Conservation (phyloP, 2,329 filamentous ascomycete genomes). For the Aspergillus ochraceus region DNA sequence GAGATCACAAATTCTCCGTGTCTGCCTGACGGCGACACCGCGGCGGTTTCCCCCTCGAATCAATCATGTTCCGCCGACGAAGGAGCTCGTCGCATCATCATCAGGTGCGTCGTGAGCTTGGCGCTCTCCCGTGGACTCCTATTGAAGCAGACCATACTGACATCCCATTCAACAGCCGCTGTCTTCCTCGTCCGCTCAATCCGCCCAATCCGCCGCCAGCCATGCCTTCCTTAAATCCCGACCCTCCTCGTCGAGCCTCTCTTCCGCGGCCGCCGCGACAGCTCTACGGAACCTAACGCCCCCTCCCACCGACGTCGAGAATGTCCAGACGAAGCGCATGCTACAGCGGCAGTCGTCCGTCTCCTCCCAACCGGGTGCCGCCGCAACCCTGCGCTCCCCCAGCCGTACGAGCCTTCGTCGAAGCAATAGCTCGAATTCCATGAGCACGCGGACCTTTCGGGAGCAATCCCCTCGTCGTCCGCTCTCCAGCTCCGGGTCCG, state of each 20-base stretch:
- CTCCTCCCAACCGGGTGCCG: slow-evolving; percentile 62
- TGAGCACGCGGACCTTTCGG: slow-evolving; percentile 86
- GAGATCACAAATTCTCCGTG: slow-evolving; percentile 1
- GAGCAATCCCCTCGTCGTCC: slow-evolving; percentile 63
- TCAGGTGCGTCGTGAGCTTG: slow-evolving; percentile 25
- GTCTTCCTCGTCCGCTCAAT: slow-evolving; percentile 65
- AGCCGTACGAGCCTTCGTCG: slow-evolving; percentile 57
- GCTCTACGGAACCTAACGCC: slow-evolving; percentile 77
- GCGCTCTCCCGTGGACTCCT: not conserved
- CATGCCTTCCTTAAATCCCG: slow-evolving; percentile 75
- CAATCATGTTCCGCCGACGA: slow-evolving; percentile 42
- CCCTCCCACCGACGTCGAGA: slow-evolving; percentile 75
- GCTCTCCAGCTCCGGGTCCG: slow-evolving; percentile 44
- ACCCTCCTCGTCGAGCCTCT: slow-evolving; percentile 66
- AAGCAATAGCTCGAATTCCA: slow-evolving; percentile 71
- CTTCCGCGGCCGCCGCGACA: slow-evolving; percentile 81
- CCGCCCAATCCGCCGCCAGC: slow-evolving; percentile 75
- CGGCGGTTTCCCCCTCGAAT: not conserved
- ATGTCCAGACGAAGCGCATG: slow-evolving; percentile 86
- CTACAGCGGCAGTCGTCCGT: slow-evolving; percentile 69
- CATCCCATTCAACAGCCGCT: slow-evolving; percentile 53
- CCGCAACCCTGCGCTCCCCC: slow-evolving; percentile 41
- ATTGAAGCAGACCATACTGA: slow-evolving; percentile 5
- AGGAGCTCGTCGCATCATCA: slow-evolving; percentile 44
- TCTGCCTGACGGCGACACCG: slow-evolving; percentile 12